Conservation (phyloP, 192 early-diverging fungal species). For the Cetraspora pellucida region DNA sequence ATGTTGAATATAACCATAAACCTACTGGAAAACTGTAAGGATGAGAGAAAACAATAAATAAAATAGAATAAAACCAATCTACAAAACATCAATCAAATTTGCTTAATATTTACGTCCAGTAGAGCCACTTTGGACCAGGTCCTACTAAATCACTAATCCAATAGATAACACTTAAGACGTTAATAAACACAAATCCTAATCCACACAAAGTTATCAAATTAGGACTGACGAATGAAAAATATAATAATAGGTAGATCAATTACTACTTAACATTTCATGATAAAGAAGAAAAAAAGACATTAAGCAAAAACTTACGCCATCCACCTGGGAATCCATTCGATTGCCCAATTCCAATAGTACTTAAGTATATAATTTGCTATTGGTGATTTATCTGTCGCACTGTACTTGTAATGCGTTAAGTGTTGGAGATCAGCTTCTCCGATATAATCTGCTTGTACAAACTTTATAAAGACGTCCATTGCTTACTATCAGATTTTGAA, state of each 20-base stretch:
- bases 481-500: too few species aligned
- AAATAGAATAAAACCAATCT: slow-evolving; percentile 6
- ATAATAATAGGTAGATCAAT: slow-evolving; percentile 14
- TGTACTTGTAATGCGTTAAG: slow-evolving; percentile 79
- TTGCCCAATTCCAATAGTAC: slow-evolving; percentile 91
- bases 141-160: slow-evolving; percentile 70
- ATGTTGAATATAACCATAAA: slow-evolving; percentile 87
- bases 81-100: slow-evolving; percentile 14
- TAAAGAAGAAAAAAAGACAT: slow-evolving; percentile 1
- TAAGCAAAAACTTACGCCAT: slow-evolving; percentile 76
- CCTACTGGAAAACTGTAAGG: slow-evolving; percentile 73
- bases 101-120: slow-evolving; percentile 43
- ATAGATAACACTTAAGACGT: slow-evolving; percentile 70
- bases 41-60: neutral
- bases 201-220: slow-evolving; percentile 85
- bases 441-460: slow-evolving; percentile 53
- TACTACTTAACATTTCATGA: slow-evolving; percentile 6
- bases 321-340: slow-evolving; percentile 88
- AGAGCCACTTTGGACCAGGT: slow-evolving; percentile 74
- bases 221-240: slow-evolving; percentile 50
- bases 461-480: too few species aligned
- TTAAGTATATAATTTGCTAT: slow-evolving; percentile 78
- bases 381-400: slow-evolving; percentile 80
- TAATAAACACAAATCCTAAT: slow-evolving; percentile 73
- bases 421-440: slow-evolving; percentile 68